Percentiles rank a stretch among this genome's conserved stretches.
phyloP scores from a whole-genome alignment of 495 filamentous ascomycete genomes.

The Aspergillus homomorphus region DNA sequence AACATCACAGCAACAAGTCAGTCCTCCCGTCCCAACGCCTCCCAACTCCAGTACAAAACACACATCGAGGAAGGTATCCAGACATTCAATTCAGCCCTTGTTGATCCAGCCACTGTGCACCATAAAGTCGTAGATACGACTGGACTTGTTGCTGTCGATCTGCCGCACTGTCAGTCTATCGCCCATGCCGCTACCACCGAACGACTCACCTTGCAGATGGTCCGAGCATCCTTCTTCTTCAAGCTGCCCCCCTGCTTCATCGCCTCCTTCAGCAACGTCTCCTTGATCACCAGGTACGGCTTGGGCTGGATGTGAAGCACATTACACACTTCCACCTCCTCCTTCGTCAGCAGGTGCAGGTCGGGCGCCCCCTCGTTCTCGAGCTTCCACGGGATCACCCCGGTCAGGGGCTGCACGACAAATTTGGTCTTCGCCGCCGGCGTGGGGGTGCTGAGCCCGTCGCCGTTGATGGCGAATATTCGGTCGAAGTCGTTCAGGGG shows the following conservation, averaged over 20 bases:
- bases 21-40: not conserved
- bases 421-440: conserved; percentile 48
- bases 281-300: conserved; percentile 91
- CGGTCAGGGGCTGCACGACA: conserved; percentile 44
- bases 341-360: conserved; percentile 77
- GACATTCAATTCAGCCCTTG: conserved; percentile 49
- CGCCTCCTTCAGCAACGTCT: conserved; percentile 80
- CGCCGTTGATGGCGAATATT: conserved; percentile 42
- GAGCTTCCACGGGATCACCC: conserved; percentile 64
- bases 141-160: conserved; percentile 64
- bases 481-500: conserved; percentile 44
- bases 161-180: conserved; percentile 23
- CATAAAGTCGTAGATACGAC: conserved; percentile 89
- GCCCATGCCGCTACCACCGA: conserved; percentile 1
- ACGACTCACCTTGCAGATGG: conserved; percentile 58
- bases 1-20: not conserved
- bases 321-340: conserved; percentile 83
- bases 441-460: conserved; percentile 29
- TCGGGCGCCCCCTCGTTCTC: conserved; percentile 74
- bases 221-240: conserved; percentile 86
- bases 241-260: conserved; percentile 80
- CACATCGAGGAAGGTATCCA: conserved; percentile 17
- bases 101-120: conserved; percentile 89
- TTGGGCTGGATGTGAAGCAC: conserved; percentile 82
- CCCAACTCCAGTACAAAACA: conserved; percentile 20